These are phyloP conservation scores for Pisolithus tinctorius DNA, from an alignment of 768 basidiomycete species.

Conservation along the genomic window DNA sequence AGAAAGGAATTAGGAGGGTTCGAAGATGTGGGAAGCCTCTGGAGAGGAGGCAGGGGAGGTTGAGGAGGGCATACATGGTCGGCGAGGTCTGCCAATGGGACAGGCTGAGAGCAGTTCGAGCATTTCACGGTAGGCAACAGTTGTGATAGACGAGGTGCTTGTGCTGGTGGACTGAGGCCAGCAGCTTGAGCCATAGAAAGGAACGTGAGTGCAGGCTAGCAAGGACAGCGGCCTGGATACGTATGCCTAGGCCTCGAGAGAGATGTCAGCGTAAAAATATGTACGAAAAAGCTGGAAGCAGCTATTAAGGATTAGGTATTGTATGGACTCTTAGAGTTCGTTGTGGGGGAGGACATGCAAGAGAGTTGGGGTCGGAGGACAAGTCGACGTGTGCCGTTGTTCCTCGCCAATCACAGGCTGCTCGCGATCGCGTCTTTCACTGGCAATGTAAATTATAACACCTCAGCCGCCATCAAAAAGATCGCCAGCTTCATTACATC, in stretches of 20 bases:
- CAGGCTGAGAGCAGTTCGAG: conserved; percentile 63
- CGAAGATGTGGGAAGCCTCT: conserved; percentile 31
- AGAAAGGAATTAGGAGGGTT: conserved; percentile 39
- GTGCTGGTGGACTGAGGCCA: conserved; percentile 5
- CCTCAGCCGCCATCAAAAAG: too few species aligned
- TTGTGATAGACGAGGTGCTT: conserved; percentile 42
- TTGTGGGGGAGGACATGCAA: neutral
- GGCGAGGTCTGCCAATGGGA: conserved; percentile 66
- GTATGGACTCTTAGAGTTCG: conserved; percentile 3
- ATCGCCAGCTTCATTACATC: too few species aligned
- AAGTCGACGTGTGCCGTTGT: neutral
- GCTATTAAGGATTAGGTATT: conserved; percentile 7
- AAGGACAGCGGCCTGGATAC: neutral
- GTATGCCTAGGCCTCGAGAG: conserved; percentile 1
- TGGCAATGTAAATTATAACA: too few species aligned
- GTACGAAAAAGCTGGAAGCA: conserved; percentile 7
- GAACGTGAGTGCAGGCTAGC: conserved; percentile 6
- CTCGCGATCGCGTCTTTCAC: neutral
- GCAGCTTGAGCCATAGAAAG: conserved; percentile 21
- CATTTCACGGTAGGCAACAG: conserved; percentile 81
- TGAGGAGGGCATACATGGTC: conserved; percentile 69
- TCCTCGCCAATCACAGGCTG: neutral
- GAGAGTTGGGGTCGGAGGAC: neutral
- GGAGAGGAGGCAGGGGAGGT: conserved; percentile 35
- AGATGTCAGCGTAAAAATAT: conserved; percentile 2